phyloP scores from a whole-genome alignment of 1,139 yeast species.

The Blastobotrys illinoisensis region DNA sequence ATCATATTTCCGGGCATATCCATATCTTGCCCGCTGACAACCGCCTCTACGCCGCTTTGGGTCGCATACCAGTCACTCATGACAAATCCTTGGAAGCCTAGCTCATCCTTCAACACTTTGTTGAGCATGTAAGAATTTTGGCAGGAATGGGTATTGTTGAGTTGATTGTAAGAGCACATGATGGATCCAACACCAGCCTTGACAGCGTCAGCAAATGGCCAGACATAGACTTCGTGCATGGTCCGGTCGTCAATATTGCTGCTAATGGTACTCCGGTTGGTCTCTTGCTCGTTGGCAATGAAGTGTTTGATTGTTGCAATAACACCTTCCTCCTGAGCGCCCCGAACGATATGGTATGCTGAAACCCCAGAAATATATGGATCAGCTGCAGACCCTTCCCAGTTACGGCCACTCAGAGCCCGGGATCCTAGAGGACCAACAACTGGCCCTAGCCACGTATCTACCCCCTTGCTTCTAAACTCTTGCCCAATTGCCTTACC shows the following conservation, averaged over 20 bases:
- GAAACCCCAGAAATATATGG: slow-evolving; percentile 59
- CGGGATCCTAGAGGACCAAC: slow-evolving; percentile 58
- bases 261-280: slow-evolving; percentile 16
- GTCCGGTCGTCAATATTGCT: slow-evolving; percentile 54
- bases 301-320: slow-evolving; percentile 51
- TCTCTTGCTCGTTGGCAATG: slow-evolving; percentile 59
- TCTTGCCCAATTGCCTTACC: slow-evolving; percentile 58
- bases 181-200: slow-evolving; percentile 59
- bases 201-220: slow-evolving; percentile 65
- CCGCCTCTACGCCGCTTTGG: slow-evolving; percentile 52
- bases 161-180: slow-evolving; percentile 57
- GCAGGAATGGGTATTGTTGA: slow-evolving; percentile 56
- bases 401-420: slow-evolving; percentile 59
- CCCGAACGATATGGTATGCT: slow-evolving; percentile 49
- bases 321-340: slow-evolving; percentile 55
- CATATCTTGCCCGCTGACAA: slow-evolving; percentile 60
- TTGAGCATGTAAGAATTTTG: slow-evolving; percentile 56
- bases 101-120: slow-evolving; percentile 52
- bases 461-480: slow-evolving; percentile 51
- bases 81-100: slow-evolving; percentile 64
- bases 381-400: slow-evolving; percentile 64
- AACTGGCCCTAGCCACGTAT: slow-evolving; percentile 56
- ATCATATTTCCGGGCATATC: slow-evolving; percentile 59
- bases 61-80: slow-evolving; percentile 61
- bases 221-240: slow-evolving; percentile 55